These are phyloP conservation scores for Tetrastigma voinierianum DNA, from an alignment of 164 flowering plant genomes.

Conservation along the genomic window DNA sequence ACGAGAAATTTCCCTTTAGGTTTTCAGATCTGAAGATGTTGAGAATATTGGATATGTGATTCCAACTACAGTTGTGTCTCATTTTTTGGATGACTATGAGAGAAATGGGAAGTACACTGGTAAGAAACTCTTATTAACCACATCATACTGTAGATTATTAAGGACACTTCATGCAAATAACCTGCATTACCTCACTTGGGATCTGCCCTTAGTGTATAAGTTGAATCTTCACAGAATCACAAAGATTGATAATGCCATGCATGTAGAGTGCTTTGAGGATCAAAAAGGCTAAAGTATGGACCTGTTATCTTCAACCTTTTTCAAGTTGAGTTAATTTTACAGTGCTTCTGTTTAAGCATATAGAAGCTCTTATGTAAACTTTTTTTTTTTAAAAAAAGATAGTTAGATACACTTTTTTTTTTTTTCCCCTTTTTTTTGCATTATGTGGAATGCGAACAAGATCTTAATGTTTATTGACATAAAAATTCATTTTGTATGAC, in stretches of 20 bases:
- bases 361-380: no score
- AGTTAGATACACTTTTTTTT: no score
- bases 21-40: slow-evolving; percentile 89
- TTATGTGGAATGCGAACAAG: no score
- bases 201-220: neutral
- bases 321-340: no score
- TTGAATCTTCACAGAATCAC: neutral
- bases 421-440: no score
- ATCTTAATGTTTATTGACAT: no score
- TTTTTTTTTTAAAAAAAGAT: no score
- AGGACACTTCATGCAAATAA: neutral
- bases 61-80: slow-evolving; percentile 95
- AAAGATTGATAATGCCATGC: neutral
- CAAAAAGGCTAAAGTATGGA: neutral
- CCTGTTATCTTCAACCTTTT: neutral
- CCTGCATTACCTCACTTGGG: neutral
- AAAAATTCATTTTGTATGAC: slow-evolving; percentile 1
- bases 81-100: slow-evolving; percentile 88
- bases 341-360: no score
- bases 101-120: slow-evolving; percentile 93
- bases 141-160: neutral
- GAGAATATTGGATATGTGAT: slow-evolving; percentile 99
- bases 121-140: slow-evolving; percentile 27
- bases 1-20: slow-evolving; percentile 53
- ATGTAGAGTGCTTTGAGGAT: neutral